These are phyloP conservation scores for Rhexocercosporidium sp. DNA, from an alignment of 2,329 filamentous ascomycete genomes.

Conservation along the genomic window DNA sequence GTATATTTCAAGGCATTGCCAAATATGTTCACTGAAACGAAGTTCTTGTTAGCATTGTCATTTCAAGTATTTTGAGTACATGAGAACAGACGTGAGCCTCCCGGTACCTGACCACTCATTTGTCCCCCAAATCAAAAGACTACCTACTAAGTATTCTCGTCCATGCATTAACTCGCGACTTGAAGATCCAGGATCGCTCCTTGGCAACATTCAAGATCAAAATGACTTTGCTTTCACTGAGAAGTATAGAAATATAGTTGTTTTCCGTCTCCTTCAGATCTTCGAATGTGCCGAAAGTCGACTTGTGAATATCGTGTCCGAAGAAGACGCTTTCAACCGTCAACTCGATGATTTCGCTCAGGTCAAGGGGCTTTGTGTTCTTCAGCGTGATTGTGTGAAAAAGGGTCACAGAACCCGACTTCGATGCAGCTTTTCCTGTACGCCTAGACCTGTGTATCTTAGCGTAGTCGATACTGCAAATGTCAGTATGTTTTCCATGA, in stretches of 20 bases:
- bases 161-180: conserved; percentile 57
- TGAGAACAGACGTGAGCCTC: too few relatives aligned
- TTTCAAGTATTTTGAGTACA: too few relatives aligned
- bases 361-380: conserved; percentile 21
- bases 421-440: neutral
- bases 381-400: neutral
- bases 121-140: neutral
- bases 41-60: neutral
- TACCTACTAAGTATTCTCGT: conserved; percentile 51
- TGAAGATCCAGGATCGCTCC: conserved; percentile 56
- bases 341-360: conserved; percentile 34
- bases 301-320: conserved; percentile 28
- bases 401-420: neutral
- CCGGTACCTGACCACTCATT: too few relatives aligned
- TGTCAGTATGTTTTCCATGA: conserved; percentile 43
- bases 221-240: conserved; percentile 44
- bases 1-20: conserved; percentile 69
- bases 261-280: neutral
- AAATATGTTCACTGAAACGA: conserved; percentile 58
- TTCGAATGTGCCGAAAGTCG: neutral
- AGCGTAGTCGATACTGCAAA: conserved; percentile 41
- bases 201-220: conserved; percentile 48
- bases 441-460: conserved; percentile 24
- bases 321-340: conserved; percentile 34
- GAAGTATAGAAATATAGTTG: too few relatives aligned